Base-by-base conservation (phyloP, 345 rosid genomes). In the Gossypium rotundifolium region DNA sequence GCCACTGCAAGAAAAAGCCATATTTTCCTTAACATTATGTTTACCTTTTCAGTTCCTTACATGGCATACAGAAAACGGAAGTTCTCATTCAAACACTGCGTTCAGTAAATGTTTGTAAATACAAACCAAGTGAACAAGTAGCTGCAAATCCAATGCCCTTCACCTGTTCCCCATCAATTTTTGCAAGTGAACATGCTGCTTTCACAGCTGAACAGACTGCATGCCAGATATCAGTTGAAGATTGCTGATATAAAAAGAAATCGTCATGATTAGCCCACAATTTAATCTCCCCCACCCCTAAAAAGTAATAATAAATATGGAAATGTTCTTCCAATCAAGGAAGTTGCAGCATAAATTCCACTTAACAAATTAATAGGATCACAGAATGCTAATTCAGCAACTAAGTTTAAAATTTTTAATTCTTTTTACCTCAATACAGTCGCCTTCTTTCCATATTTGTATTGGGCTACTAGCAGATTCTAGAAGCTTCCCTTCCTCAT, bases 161-260 rank as follows among this genome's bases (percentile, higher is more conserved):
- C 58, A 95, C 96, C 74, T 95, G 87, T 45, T 88, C 82, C 5
- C 89, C 90, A 2, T 87, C 77, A 80, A 91, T 82, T 71, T 93
- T 77, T 4, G 98, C 93, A 81, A 83, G 87, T 71, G 87, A 81
- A 80, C 94, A 91, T 29, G 98, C 94, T 52, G 94, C 74, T 72
- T 76, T 85, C 52, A 90, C 97, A 45, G 97, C 93, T n/a, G 97
- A 90, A 79, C 99, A 93, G 68, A 88, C 83, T 8, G 99, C 94
- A 77, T 89, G 97, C 99, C 99, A 95, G 73, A 95, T 95, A 79
- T 93, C 97, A 0, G 98, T 95, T 2, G 98, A 95, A n/a, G 97
- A 94, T 94, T 94, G 98, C 97, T 94, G 91, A 66, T 73, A 57
- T 63, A 44, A 29, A 71, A 74, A 67, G 59, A 44, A 72, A 72